These are phyloP conservation scores for Trifolium pratense DNA, from an alignment of 306 rosid genomes.

Conservation along the genomic window DNA sequence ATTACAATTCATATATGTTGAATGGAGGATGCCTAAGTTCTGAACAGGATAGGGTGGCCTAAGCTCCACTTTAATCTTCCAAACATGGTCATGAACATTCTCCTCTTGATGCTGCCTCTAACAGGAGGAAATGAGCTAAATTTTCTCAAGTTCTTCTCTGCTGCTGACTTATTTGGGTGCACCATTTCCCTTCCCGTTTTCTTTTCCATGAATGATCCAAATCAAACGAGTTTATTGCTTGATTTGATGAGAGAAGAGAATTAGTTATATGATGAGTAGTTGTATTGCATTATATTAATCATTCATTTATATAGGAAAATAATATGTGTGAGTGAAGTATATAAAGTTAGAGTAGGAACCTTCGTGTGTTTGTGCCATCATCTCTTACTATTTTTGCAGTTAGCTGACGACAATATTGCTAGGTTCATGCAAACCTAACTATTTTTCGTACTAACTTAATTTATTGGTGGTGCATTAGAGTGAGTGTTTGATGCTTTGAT, in stretches of 20 bases:
- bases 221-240: neutral
- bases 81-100: slow-evolving; percentile 41
- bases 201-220: slow-evolving; percentile 37
- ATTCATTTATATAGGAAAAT: slow-evolving; percentile 19
- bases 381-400: slow-evolving; percentile 12
- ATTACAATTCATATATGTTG: neutral
- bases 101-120: slow-evolving; percentile 58
- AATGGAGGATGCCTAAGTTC: slow-evolving; percentile 21
- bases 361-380: slow-evolving; percentile 38
- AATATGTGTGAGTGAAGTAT: neutral
- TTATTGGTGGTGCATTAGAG: too few relatives aligned
- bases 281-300: slow-evolving; percentile 4
- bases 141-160: slow-evolving; percentile 22
- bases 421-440: slow-evolving; percentile 35
- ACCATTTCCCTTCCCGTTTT: slow-evolving; percentile 37
- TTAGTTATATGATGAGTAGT: neutral
- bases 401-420: slow-evolving; percentile 38
- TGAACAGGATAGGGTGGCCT: slow-evolving; percentile 29
- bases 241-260: neutral
- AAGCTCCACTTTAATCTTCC: slow-evolving; percentile 40
- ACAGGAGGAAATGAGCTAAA: slow-evolving; percentile 27
- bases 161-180: slow-evolving; percentile 14
- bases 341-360: slow-evolving; percentile 47
- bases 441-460: slow-evolving; percentile 31
- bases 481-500: too few relatives aligned